Conservation (phyloP, 169 alveolate genomes). For the Hepatocystis sp. region DNA sequence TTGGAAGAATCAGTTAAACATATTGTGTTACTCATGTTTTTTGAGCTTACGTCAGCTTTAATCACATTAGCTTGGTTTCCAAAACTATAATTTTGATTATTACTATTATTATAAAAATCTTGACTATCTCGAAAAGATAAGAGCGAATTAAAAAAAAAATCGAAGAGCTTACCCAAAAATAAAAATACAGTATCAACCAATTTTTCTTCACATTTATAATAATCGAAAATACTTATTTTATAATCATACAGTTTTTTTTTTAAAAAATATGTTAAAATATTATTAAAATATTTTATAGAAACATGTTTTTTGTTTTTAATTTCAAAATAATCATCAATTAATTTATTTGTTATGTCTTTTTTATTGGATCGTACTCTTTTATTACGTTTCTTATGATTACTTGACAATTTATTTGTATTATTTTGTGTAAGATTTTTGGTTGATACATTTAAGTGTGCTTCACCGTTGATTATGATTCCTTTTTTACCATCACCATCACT, state of each 20-base stretch:
- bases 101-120: neutral
- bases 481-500: too few relatives aligned
- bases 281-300: conserved; percentile 55
- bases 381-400: conserved; percentile 17
- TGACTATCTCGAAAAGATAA: conserved; percentile 3
- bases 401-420: neutral
- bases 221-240: conserved; percentile 17
- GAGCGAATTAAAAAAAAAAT: conserved; percentile 31
- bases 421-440: too few relatives aligned
- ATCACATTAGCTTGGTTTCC: neutral
- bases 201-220: conserved; percentile 32
- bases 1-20: neutral
- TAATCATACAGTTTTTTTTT: conserved; percentile 35
- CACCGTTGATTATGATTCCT: too few relatives aligned
- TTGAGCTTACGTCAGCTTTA: neutral
- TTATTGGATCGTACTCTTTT: neutral
- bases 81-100: neutral
- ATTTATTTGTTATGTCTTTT: conserved; percentile 2
- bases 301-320: conserved; percentile 12
- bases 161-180: conserved; percentile 58
- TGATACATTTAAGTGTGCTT: too few relatives aligned
- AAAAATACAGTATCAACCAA: conserved; percentile 39
- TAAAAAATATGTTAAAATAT: conserved; percentile 44
- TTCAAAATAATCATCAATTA: conserved; percentile 25
- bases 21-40: neutral